A percentile compares a stretch with the other conserved stretches of the same genome.
phyloP scores from a whole-genome alignment of 1,284 basidiomycete genomes.

The Trametes hirsuta region DNA sequence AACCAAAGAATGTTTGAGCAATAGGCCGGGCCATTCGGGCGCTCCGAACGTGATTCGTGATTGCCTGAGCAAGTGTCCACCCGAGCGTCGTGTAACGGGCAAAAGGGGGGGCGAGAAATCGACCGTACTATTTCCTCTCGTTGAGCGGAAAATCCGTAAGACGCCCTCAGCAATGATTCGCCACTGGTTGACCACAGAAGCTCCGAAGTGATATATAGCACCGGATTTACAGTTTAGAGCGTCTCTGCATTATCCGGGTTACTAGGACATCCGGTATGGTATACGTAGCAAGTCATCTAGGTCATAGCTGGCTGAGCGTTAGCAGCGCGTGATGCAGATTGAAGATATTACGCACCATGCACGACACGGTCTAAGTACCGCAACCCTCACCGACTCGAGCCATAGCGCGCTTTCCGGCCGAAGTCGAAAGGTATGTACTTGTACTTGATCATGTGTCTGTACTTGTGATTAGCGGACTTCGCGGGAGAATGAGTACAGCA shows the following conservation, averaged over 20 bases:
- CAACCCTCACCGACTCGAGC: slow-evolving; percentile 6
- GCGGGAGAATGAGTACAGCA: slow-evolving; percentile 19
- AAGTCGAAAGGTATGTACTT: slow-evolving; percentile 93
- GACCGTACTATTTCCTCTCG: too few species aligned
- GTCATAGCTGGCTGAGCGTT: slow-evolving; percentile 12
- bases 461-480: neutral
- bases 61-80: too few species aligned
- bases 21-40: too few species aligned
- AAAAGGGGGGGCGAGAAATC: too few species aligned
- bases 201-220: neutral
- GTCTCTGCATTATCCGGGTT: slow-evolving; percentile 15
- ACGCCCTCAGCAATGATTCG: too few species aligned
- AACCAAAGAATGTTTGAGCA: too few species aligned
- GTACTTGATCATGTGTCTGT: slow-evolving; percentile 98
- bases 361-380: slow-evolving; percentile 22
- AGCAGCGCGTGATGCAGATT: neutral
- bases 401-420: slow-evolving; percentile 84
- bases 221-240: slow-evolving; percentile 7
- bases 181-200: neutral
- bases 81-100: too few species aligned
- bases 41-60: too few species aligned
- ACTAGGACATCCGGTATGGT: slow-evolving; percentile 19
- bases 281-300: slow-evolving; percentile 26
- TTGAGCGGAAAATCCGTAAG: too few species aligned
- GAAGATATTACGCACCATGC: neutral